phyloP scores from a whole-genome alignment of 176 grass and related monocot species.

The Hordeum vulgare region MorexV3_pseudomolecules_assembly NC_058523.1:224955647-224956146 shows the following conservation, averaged over 20 bases:
- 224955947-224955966: constrained; percentile 73
- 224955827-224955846: not conserved
- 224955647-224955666: constrained; percentile 93
- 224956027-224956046: constrained; percentile 32
- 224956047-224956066: constrained; percentile 53
- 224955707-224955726: constrained; percentile 73
- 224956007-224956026: constrained; percentile 82
- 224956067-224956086: constrained; percentile 85
- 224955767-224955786: not conserved
- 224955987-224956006: constrained; percentile 76
- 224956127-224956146: not conserved
- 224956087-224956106: constrained; percentile 85
- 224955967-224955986: constrained; percentile 87
- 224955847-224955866: not conserved
- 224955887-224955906: constrained; percentile 2
- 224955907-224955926: not conserved
- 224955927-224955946: not conserved
- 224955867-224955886: not conserved
- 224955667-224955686: constrained; percentile 84
- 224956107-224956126: constrained; percentile 11
- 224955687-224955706: constrained; percentile 90
- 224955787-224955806: constrained; percentile 1
- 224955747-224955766: constrained; percentile 36
- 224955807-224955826: not conserved
- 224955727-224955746: constrained; percentile 90